Evolutionary conservation across 129 eudicot species (phyloP).

Genomic region (Helichrysum umbraculigerum): DNA sequence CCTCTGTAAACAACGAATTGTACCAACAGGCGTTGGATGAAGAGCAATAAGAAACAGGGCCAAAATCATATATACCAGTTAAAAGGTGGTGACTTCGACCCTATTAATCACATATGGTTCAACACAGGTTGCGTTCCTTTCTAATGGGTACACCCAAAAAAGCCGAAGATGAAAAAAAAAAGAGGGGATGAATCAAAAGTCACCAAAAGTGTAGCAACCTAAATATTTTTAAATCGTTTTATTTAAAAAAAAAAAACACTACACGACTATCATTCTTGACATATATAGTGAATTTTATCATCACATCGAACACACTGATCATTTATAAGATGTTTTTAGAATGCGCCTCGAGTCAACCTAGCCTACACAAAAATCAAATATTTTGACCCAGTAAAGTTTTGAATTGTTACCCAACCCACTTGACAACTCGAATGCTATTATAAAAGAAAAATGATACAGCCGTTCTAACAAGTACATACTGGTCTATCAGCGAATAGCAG

Average conservation of each 20-base stretch:
- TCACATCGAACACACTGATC: too few relatives aligned
- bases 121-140: background rate
- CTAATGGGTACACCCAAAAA: too few relatives aligned
- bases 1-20: conserved; percentile 50
- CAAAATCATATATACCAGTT: background rate
- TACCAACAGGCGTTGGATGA: background rate
- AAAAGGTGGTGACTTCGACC: background rate
- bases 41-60: background rate
- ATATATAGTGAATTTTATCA: background rate
- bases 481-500: background rate
- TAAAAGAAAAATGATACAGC: background rate
- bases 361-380: background rate
- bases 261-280: background rate
- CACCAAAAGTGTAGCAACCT: too few relatives aligned
- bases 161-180: too few relatives aligned
- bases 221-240: too few relatives aligned
- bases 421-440: background rate
- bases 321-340: too few relatives aligned
- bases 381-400: background rate
- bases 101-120: background rate
- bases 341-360: background rate
- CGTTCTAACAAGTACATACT: background rate
- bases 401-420: background rate
- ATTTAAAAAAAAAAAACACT: too few relatives aligned
- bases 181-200: too few relatives aligned